Percentiles rank a stretch among this genome's conserved stretches.
phyloP scores from a whole-genome alignment of 75 land plant genomes.

The Ceratopteris richardii region DNA sequence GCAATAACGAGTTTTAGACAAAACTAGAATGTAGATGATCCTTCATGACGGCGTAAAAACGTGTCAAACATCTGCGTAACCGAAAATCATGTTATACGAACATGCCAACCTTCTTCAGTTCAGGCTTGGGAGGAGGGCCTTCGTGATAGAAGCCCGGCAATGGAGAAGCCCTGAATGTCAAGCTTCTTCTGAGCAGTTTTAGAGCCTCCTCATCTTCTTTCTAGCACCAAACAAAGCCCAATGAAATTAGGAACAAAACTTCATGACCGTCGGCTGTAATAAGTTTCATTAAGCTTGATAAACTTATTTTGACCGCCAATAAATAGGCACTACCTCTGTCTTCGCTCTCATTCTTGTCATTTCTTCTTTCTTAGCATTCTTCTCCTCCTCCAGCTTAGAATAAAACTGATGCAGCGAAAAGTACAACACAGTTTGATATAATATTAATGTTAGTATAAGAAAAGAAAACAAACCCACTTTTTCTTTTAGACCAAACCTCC shows the following conservation, averaged over 20 bases:
- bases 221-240: slow-evolving; percentile 1
- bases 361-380: slow-evolving; percentile 46
- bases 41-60: neutral
- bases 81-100: too few species aligned
- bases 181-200: slow-evolving; percentile 61
- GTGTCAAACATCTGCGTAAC: neutral
- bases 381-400: slow-evolving; percentile 45
- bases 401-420: slow-evolving; percentile 24
- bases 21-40: too few species aligned
- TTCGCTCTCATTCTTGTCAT: slow-evolving; percentile 28
- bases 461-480: too few species aligned
- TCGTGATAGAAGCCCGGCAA: slow-evolving; percentile 90
- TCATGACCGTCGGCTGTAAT: too few species aligned
- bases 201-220: slow-evolving; percentile 64
- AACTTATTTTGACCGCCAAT: too few species aligned
- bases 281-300: too few species aligned
- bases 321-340: slow-evolving; percentile 24
- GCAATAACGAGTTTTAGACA: too few species aligned
- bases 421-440: too few species aligned
- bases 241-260: too few species aligned
- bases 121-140: slow-evolving; percentile 62
- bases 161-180: slow-evolving; percentile 71
- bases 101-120: slow-evolving; percentile 91
- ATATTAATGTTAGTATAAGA: too few species aligned
- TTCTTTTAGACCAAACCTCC: slow-evolving; percentile 57